Percentiles rank a stretch among this genome's conserved stretches.
Evolutionary conservation across 805 yeast genomes (phyloP).

Genomic region (Ogataea salicorniae): DNA sequence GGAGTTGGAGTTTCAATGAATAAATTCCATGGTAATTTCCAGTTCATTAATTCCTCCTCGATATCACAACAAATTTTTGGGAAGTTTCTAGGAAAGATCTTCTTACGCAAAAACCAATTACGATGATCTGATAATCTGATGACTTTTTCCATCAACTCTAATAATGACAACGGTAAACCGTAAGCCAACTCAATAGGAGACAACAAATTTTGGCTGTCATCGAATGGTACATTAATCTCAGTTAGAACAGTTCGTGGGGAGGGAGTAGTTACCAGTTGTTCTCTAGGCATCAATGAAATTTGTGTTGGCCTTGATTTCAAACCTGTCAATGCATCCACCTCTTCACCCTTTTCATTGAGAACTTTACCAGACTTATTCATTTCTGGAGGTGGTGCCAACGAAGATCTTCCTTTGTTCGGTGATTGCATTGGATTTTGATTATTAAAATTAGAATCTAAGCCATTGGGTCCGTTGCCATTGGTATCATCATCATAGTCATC

Average conservation of each 20-base stretch:
- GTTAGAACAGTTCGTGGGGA: conserved; percentile 4
- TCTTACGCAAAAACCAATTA: conserved; percentile 38
- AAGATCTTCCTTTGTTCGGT: neutral
- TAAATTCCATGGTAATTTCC: conserved; percentile 44
- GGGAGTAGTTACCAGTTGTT: conserved; percentile 3
- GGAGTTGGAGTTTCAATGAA: conserved; percentile 18
- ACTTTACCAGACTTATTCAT: neutral
- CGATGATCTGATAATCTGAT: conserved; percentile 48
- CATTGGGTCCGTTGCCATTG: conserved; percentile 1
- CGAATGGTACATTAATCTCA: conserved; percentile 18
- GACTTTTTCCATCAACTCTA: conserved; percentile 42
- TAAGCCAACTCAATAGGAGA: conserved; percentile 35
- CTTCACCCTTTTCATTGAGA: conserved; percentile 2
- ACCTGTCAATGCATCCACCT: conserved; percentile 19
- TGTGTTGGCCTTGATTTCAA: conserved; percentile 7
- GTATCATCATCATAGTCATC: conserved; percentile 7
- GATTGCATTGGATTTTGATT: neutral
- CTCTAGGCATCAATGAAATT: conserved; percentile 8
- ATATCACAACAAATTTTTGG: conserved; percentile 51
- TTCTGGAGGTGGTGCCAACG: neutral
- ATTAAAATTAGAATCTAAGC: neutral
- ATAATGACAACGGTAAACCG: conserved; percentile 44
- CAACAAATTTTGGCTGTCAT: conserved; percentile 6
- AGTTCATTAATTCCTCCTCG: conserved; percentile 43
- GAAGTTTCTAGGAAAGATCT: conserved; percentile 47